Evolutionary conservation across 257 asterid species (phyloP).

Genomic region (Salvia miltiorrhiza): DNA sequence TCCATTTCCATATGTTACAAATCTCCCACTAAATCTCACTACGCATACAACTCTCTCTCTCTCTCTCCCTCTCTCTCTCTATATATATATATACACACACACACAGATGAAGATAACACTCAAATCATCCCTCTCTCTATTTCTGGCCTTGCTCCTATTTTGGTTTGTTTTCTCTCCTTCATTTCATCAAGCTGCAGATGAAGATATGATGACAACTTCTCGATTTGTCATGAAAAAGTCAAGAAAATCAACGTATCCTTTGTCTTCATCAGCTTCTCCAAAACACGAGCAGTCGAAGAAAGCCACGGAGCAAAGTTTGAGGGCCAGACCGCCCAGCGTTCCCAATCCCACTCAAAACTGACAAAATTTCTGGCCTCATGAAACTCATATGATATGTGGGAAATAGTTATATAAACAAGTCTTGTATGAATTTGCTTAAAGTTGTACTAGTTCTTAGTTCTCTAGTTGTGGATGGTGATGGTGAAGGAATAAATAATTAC

Average conservation of each 20-base stretch:
- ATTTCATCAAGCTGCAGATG: neutral
- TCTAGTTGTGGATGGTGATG: neutral
- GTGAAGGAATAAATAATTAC: neutral
- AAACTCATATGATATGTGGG: too few species aligned
- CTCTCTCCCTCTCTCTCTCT: neutral
- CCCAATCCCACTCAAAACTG: conserved; percentile 31
- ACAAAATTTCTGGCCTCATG: neutral
- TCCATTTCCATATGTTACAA: neutral
- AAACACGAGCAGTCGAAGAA: conserved; percentile 18
- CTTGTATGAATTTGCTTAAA: neutral
- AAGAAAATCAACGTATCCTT: conserved; percentile 16
- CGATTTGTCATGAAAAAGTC: neutral
- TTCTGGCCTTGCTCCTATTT: neutral
- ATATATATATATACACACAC: neutral
- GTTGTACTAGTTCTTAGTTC: neutral
- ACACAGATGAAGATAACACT: conserved; percentile 17
- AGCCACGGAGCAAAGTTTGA: conserved; percentile 32
- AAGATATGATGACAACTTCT: neutral
- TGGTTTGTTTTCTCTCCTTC: conserved; percentile 4
- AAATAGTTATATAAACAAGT: neutral
- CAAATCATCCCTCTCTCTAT: neutral
- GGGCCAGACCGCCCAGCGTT: conserved; percentile 16
- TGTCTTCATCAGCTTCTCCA: neutral
- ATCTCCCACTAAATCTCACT: neutral
- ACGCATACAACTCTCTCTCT: neutral